Evolutionary conservation across 306 rosid species (phyloP), one percentile per base, ranked within the genome.

Genomic region (Castanopsis chinensis): DNA sequence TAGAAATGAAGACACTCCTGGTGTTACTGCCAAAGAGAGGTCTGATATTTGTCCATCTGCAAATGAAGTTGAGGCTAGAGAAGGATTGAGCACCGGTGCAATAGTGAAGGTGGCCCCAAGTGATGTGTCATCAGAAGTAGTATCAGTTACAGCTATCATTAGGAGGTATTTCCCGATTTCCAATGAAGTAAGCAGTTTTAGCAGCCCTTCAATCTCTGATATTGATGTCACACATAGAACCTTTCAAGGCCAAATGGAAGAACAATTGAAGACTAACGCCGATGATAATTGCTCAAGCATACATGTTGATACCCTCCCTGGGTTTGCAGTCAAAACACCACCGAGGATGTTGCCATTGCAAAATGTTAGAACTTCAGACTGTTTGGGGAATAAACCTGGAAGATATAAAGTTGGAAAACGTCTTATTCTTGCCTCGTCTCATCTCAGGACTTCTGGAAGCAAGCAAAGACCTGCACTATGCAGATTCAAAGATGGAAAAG

Each of bases 91-190:
- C 61, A 72, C 86, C 57, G 67, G 61, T 56, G 76, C 87, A 3
- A 67, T 75, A 75, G 80, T 61, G 79, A 87, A 79, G 52, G 88
- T 83, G 21, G 88, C 84, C 69, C 67, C 61, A 56, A 83, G 84
- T 75, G 86, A 87, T 51, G 77, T 86, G 76, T 90, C 90, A 32
- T 78, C 91, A 77, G 90, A 90, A 83, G 91, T 75, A 65, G 75
- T 87, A 83, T 90, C 95, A 5, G 95, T 90, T 70, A 71, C 91
- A 1, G 87, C 90, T 73, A 85, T 92, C 80, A 90, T 92, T 61
- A 79, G 75, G 37, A 87, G 85, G 79, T 90, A 90, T 73, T 89
- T 92, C 83, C 41, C 86, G 19, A 71, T 75, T 67, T 58, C 55
- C 60, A 78, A 81, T 58, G 90, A 78, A 58, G 78, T 53, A 51